These are phyloP conservation scores for Sergeia podlipaevii DNA, from an alignment of 208 protist species.

Conservation along the genomic window DNA sequence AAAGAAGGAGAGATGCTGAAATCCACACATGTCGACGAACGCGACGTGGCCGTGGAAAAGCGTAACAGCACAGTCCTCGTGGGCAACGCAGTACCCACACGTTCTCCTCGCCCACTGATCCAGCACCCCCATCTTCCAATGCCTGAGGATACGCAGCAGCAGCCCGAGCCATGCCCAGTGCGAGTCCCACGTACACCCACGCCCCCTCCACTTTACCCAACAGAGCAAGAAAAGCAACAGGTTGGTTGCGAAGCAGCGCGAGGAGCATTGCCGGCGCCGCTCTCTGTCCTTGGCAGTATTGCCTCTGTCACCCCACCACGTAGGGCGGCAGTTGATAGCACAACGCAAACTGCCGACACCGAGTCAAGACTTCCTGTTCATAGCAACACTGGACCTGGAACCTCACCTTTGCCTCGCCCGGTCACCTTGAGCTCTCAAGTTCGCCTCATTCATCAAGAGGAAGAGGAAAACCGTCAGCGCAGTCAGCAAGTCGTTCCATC, in stretches of 20 bases:
- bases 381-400: not conserved
- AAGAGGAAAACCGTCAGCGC: not conserved
- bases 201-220: constrained; percentile 8
- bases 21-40: no score
- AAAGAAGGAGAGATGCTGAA: no score
- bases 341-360: not conserved
- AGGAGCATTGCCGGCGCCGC: no score
- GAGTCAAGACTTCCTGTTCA: not conserved
- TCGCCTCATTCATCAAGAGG: not conserved
- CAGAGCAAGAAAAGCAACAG: no score
- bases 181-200: constrained; percentile 22
- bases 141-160: not conserved
- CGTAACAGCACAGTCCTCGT: constrained; percentile 37
- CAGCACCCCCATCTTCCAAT: constrained; percentile 34
- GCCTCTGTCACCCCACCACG: no score
- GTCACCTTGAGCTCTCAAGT: constrained; percentile 64
- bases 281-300: no score
- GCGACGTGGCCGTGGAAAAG: not conserved
- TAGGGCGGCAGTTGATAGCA: no score
- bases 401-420: constrained; percentile 52
- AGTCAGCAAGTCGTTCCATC: not conserved
- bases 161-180: constrained; percentile 10
- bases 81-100: not conserved
- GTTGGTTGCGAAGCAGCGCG: no score
- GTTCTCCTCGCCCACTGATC: constrained; percentile 15